Percentiles rank a stretch among this genome's conserved stretches.
These are phyloP conservation scores for Phaeomoniella chlamydospora DNA, from an alignment of 2,329 filamentous ascomycete species.

Conservation along the genomic window DNA sequence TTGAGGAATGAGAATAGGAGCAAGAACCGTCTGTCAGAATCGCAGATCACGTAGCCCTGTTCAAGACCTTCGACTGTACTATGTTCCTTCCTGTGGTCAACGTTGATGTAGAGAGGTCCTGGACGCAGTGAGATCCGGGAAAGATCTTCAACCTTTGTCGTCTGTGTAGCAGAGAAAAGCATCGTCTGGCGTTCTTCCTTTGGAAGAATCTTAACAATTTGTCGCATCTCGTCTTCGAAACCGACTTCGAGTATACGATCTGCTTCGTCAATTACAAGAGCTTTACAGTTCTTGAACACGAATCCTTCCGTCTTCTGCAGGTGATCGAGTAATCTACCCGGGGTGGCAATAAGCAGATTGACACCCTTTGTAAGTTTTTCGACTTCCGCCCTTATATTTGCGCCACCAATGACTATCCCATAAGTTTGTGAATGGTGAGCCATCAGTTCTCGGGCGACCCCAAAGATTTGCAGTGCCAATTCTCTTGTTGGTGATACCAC, in stretches of 20 bases:
- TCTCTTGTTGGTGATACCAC: constrained; percentile 89
- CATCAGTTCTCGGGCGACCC: constrained; percentile 87
- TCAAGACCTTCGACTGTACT: constrained; percentile 88
- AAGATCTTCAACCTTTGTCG: constrained; percentile 94
- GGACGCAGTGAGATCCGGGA: constrained; percentile 84
- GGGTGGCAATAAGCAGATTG: constrained; percentile 87
- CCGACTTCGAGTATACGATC: constrained; percentile 89
- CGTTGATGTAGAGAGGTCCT: constrained; percentile 91
- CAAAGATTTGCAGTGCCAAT: constrained; percentile 89
- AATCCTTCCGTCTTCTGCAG: constrained; percentile 85
- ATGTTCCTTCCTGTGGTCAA: constrained; percentile 77
- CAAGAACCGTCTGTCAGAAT: constrained; percentile 85
- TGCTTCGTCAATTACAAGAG: constrained; percentile 89
- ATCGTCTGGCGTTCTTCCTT: constrained; percentile 82
- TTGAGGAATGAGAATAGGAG: constrained; percentile 91
- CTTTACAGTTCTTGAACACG: constrained; percentile 81
- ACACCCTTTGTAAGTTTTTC: constrained; percentile 91
- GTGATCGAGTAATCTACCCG: constrained; percentile 84
- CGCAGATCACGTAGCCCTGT: constrained; percentile 89
- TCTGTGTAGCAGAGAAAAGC: constrained; percentile 98
- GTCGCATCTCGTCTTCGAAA: constrained; percentile 96
- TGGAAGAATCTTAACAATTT: constrained; percentile 88
- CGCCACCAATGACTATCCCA: constrained; percentile 90
- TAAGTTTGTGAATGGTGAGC: constrained; percentile 87
- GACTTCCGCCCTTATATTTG: constrained; percentile 77